Base-by-base conservation (phyloP, 2,329 filamentous ascomycete genomes). In the Chaetomiaceae sp. region DNA sequence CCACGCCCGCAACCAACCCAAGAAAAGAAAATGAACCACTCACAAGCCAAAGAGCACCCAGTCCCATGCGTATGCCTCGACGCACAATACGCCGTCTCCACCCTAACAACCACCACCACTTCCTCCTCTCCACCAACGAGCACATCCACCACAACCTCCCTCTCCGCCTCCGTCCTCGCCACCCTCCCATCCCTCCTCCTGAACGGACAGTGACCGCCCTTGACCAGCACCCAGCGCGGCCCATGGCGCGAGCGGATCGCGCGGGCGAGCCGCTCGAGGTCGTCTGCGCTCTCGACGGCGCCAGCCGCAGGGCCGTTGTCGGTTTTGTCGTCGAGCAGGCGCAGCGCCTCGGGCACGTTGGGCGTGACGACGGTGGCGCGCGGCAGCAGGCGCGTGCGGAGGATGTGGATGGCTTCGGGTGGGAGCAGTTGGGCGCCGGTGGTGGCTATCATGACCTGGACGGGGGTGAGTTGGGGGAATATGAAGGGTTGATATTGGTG, bases 11-110 rank as follows among this genome's bases (percentile, higher is more conserved):
- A n/a, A n/a, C n/a, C n/a, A n/a, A n/a, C n/a, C n/a, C n/a, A n/a
- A n/a, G n/a, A n/a, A n/a, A n/a, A n/a, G 12, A 22, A 37, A 10
- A 27, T 30, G n/a, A 11, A 29, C 41, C 24, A 72, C 81, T 70
- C 65, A 86, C 83, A 95, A 33, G 93, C 93, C 49, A 97, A 75
- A 9, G 89, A 94, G 62, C 93, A 98, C 4, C 93, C 93, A 0
- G 93, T 97, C 1, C 93, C 93, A 60, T 98, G 93, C 0, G 91
- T 97, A 60, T 91, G 91, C 49, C 73, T 83, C 8, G 84, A 88
- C 9, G 73, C 67, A 52, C 88, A 73, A 60, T 85, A 96, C 4
- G 74, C 72, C 32, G 80, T 86, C 63, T 89, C 76, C 39, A 95
- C 75, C 32, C 80, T 69, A 1, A 79, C 30, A 35, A 51, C 44